Percentiles rank a stretch among this genome's conserved stretches.
Conservation (phyloP, 169 alveolate genomes). For the Cryptosporidium sp. region DNA sequence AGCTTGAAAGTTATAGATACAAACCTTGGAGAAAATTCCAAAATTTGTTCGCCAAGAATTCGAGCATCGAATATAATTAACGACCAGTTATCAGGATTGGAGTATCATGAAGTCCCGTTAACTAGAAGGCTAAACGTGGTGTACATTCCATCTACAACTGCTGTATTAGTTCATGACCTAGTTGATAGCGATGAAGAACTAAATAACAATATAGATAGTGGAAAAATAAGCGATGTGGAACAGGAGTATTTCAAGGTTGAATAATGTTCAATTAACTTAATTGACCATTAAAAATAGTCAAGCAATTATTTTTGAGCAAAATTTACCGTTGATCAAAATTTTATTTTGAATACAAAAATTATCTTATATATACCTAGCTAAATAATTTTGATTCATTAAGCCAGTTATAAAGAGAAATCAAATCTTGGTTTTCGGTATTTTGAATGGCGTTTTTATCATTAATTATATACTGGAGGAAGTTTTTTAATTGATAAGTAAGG, state of each 20-base stretch:
- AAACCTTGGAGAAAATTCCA: constrained; percentile 3
- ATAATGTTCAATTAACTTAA: neutral
- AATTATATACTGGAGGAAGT: constrained; percentile 16
- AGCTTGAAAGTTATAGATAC: neutral
- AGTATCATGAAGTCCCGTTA: constrained; percentile 69
- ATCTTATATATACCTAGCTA: constrained; percentile 1
- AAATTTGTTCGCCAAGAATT: constrained; percentile 67
- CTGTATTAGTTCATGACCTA: constrained; percentile 63
- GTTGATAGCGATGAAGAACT: constrained; percentile 65
- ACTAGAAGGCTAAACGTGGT: constrained; percentile 66
- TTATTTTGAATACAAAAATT: neutral
- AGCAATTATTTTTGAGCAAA: too few species aligned
- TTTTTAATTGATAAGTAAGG: constrained; percentile 44
- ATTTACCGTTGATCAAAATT: too few species aligned
- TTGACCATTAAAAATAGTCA: neutral
- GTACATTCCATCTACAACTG: constrained; percentile 66
- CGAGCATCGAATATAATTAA: constrained; percentile 37
- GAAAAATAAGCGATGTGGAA: constrained; percentile 57
- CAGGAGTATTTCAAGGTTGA: constrained; percentile 52
- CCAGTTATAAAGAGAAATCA: constrained; percentile 48
- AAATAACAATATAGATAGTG: constrained; percentile 12
- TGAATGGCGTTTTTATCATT: neutral
- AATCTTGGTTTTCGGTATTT: constrained; percentile 13
- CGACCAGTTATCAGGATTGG: constrained; percentile 39
- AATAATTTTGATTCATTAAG: constrained; percentile 6